Evolutionary conservation across 139 green algal genomes (phyloP), one percentile per base, ranked within the genome.

Genomic region (Mychonastes homosphaera): DNA sequence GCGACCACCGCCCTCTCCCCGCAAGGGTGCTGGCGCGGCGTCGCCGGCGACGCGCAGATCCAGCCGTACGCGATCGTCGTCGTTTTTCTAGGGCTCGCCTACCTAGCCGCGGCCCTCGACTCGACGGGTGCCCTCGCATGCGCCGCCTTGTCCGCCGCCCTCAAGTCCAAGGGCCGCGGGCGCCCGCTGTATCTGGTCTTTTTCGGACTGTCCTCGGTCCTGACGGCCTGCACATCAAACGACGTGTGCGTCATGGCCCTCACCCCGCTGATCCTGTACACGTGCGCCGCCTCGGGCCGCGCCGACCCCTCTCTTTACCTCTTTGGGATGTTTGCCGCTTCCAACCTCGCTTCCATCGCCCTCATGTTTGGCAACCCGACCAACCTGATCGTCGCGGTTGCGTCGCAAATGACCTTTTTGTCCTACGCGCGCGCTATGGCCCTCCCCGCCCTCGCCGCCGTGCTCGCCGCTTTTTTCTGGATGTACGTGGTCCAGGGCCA

Each of bases 181-280:
- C 58, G 36, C 19, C 38, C 56, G 34, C 66, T 78, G 28, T 81
- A 78, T 40, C 23, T 69, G 16, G 45, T 71, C 12, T 78, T 76
- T 59, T 81, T 62, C 50, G 13, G 34, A 15, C 38, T 77, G 9
- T 63, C 55, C 30, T 50, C 52, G 24, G 50, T 71, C 27, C 47
- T 78, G 9, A 81, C 74, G 10, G 49, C 59, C 6, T 58, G 75
- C 44, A 81, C 74, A 2, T 63, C 39, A 2, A 77, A 77, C 49
- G 65, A 81, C 48, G 55, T 81, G 4, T 57, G 43, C 41, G 68
- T 81, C 50, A 65, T 81, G 65, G 73, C 69, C 3, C 51, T 81
- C 3, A 81, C 74, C 16, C 41, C 41, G 5, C 23, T 48, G n/a
- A n/a, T n/a, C n/a, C n/a, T 15, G 41, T 48, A 5, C 24, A 48